A percentile compares a stretch with the other conserved stretches of the same genome.
Evolutionary conservation across 176 grass and related monocot species (phyloP).

Genomic region (maize (Zea mays)): Zm-B73-REFERENCE-NAM-5.0 NC_050102.1:136226501-136227000

Average conservation of each 20-base stretch:
- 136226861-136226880: constrained; percentile 9
- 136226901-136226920: constrained; percentile 44
- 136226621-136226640: constrained; percentile 32
- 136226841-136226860: neutral
- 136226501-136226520: neutral
- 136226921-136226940: constrained; percentile 77
- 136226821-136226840: constrained; percentile 43
- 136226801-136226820: constrained; percentile 55
- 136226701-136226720: too few relatives aligned
- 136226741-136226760: too few relatives aligned
- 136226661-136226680: constrained; percentile 51
- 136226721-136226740: neutral
- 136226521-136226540: neutral
- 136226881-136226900: neutral
- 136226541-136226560: neutral
- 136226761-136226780: neutral
- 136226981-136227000: constrained; percentile 88
- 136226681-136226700: neutral
- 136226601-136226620: constrained; percentile 24
- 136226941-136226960: constrained; percentile 79
- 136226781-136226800: constrained; percentile 23
- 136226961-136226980: constrained; percentile 77
- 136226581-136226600: constrained; percentile 35
- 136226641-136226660: constrained; percentile 17
- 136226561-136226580: constrained; percentile 37